phyloP scores from a whole-genome alignment of 176 grass and related monocot species.

The Panicum miliaceum region DNA sequence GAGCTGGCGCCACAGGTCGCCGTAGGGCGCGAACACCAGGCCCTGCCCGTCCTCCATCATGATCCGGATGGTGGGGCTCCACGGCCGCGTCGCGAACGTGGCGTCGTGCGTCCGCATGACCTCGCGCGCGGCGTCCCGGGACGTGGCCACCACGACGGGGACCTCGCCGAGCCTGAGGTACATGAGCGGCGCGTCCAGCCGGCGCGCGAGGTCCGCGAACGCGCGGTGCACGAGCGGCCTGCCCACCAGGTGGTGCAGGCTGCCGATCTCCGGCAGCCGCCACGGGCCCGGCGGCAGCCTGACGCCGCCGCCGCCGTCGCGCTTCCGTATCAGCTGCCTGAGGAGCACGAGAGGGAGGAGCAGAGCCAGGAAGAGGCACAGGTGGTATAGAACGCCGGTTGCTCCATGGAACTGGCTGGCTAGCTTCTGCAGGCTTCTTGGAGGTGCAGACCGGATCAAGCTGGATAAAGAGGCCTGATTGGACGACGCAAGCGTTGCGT shows the following conservation, averaged over 20 bases:
- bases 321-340: neutral
- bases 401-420: neutral
- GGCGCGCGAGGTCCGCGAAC: constrained; percentile 33
- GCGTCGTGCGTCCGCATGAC: constrained; percentile 30
- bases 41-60: constrained; percentile 17
- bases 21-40: constrained; percentile 40
- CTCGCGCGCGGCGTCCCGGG: constrained; percentile 29
- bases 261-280: constrained; percentile 48
- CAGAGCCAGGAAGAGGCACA: constrained; percentile 9
- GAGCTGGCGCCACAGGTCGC: constrained; percentile 38
- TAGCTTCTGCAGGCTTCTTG: neutral
- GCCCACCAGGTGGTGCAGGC: constrained; percentile 40
- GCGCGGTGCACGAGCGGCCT: constrained; percentile 33
- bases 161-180: constrained; percentile 54
- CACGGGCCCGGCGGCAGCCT: constrained; percentile 43
- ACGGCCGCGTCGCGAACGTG: constrained; percentile 31
- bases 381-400: neutral
- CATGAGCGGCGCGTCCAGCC: constrained; percentile 32
- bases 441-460: neutral
- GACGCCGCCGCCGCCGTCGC: too few relatives aligned
- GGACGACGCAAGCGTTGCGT: too few relatives aligned
- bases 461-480: too few relatives aligned
- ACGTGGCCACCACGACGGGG: constrained; percentile 30
- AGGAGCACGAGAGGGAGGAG: constrained; percentile 36
- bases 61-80: constrained; percentile 13